phyloP scores from a whole-genome alignment of 1,284 basidiomycete species.

The Ustilago lituana region DNA sequence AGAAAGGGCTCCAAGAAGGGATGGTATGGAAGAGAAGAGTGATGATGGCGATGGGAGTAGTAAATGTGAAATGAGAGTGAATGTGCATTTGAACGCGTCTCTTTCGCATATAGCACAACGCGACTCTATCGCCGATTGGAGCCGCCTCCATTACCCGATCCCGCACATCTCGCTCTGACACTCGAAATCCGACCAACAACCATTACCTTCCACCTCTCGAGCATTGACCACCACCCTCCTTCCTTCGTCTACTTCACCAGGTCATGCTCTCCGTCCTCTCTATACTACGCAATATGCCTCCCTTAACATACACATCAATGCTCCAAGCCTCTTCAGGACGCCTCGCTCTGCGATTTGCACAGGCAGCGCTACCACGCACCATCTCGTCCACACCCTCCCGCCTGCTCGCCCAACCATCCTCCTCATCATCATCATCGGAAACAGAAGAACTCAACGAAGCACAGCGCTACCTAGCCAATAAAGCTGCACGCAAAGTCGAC shows the following conservation, averaged over 20 bases:
- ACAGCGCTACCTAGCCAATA: conserved; percentile 35
- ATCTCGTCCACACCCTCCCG: conserved; percentile 5
- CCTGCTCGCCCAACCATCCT: conserved; percentile 7
- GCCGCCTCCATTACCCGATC: not conserved
- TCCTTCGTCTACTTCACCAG: not conserved
- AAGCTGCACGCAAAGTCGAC: conserved; percentile 25
- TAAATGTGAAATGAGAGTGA: no score
- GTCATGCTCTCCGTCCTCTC: no score
- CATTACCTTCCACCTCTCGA: no score
- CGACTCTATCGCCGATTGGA: conserved; percentile 11
- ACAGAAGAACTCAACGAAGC: conserved; percentile 38
- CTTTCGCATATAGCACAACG: conserved; percentile 2
- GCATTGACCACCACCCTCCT: conserved; percentile 4
- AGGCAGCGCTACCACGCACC: not conserved
- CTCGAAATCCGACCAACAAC: no score
- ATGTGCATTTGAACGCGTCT: conserved; percentile 13
- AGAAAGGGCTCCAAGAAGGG: no score
- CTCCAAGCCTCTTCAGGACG: not conserved
- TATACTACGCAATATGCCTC: no score
- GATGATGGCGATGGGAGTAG: conserved; percentile 8
- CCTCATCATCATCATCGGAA: not conserved
- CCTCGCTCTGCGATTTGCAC: not conserved
- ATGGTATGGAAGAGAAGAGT: not conserved
- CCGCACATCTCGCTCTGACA: no score
- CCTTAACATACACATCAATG: not conserved